phyloP scores from a whole-genome alignment of 148 eudicot species.

The Selenicereus undatus region DNA sequence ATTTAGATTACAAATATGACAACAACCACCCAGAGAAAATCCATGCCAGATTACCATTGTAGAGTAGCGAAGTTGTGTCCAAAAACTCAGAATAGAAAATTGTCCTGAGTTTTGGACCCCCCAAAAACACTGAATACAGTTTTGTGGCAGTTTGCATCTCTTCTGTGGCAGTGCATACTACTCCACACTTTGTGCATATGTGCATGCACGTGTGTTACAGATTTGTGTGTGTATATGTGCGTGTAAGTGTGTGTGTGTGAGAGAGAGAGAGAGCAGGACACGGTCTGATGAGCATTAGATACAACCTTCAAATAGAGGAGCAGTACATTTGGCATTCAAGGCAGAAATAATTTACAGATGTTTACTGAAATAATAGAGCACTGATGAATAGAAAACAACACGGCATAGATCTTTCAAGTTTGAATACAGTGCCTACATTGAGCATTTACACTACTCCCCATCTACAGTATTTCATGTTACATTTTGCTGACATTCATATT shows the following conservation, averaged over 20 bases:
- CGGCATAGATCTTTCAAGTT: neutral
- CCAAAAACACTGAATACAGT: too few relatives aligned
- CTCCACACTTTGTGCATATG: neutral
- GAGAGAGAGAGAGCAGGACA: neutral
- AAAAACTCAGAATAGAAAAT: neutral
- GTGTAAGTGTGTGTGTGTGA: neutral
- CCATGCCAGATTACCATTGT: neutral
- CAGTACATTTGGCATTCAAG: conserved; percentile 2
- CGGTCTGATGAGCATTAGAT: neutral
- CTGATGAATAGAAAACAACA: neutral
- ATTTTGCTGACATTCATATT: neutral
- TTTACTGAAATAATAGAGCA: neutral
- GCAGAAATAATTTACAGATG: neutral
- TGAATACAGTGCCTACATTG: neutral
- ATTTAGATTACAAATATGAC: neutral
- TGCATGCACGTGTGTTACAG: neutral
- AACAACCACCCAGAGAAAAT: neutral
- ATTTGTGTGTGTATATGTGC: too few relatives aligned
- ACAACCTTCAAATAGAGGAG: neutral
- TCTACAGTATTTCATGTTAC: conserved; percentile 7
- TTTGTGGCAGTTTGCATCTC: too few relatives aligned
- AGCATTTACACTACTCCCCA: neutral
- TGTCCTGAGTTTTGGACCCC: too few relatives aligned
- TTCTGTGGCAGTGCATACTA: too few relatives aligned
- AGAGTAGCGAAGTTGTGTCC: neutral